Evolutionary conservation across 352 stramenopile species (phyloP).

Genomic region (Albugo laibachii): DNA sequence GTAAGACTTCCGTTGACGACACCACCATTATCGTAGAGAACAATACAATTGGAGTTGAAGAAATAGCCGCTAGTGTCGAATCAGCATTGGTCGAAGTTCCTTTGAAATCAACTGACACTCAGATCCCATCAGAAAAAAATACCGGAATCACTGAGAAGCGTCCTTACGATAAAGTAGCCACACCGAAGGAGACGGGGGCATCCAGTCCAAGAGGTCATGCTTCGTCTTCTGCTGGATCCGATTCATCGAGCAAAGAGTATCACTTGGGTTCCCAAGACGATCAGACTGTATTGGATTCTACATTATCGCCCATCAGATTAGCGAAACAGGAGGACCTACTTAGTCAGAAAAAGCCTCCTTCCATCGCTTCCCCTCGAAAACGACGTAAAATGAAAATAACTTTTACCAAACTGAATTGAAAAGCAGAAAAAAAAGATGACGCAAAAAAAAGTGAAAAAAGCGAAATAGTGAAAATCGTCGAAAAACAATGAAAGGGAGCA

Average conservation of each 20-base stretch:
- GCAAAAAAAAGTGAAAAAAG: constrained; percentile 6
- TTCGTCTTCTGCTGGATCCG: background rate
- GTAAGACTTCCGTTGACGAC: constrained; percentile 8
- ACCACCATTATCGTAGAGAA: background rate
- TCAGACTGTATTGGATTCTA: too few species aligned
- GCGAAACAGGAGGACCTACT: too few species aligned
- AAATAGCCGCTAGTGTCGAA: background rate
- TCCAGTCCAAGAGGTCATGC: too few species aligned
- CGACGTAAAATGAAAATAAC: constrained; percentile 86
- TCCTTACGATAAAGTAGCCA: background rate
- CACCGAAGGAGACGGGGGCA: too few species aligned
- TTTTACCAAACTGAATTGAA: constrained; percentile 74
- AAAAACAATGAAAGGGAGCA: constrained; percentile 5
- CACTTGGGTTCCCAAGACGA: too few species aligned
- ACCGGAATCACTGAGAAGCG: background rate
- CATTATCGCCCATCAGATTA: too few species aligned
- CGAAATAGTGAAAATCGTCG: constrained; percentile 4
- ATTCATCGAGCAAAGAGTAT: background rate
- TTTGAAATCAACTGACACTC: background rate
- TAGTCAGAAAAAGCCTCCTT: constrained; percentile 3
- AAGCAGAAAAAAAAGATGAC: constrained; percentile 8
- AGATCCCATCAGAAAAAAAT: background rate
- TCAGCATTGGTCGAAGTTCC: background rate
- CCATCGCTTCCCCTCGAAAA: constrained; percentile 55
- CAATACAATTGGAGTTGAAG: background rate